Evolutionary conservation across 345 rosid genomes (phyloP), one percentile per base, ranked within the genome.

Genomic region (Geranium rotundifolium): DNA sequence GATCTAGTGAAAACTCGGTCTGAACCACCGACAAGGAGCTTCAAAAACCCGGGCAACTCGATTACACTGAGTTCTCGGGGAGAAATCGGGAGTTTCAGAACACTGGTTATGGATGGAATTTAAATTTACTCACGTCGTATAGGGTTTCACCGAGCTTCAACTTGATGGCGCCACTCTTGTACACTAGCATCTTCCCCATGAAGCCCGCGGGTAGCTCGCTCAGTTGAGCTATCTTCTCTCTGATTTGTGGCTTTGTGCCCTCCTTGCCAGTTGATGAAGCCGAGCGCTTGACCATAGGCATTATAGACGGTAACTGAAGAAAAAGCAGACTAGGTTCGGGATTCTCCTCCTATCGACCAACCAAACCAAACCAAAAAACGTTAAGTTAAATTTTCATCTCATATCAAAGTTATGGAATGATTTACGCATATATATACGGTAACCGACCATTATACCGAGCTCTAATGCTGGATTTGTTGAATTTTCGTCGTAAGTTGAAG

Each of bases 161-260:
- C 84, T 86, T 85, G 65, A 87, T 80, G 15, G 85, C 84, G 20
- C 98, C 93, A 61, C 96, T 92, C 73, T 66, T 84, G 66, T 87
- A 84, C 69, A 87, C 89, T 74, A 82, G 75, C 79, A 89, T 73
- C 79, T 92, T 89, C 39, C 98, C 98, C 95, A 89, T 82, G 63
- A 66, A 76, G 61, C 96, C 96, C 65, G 67, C 82, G 27, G 95
- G 80, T 74, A 89, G 75, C 20, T 72, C 85, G 52, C 74, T 75
- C 57, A 91, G 64, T 31, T 70, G 65, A 56, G 70, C 50, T 14
- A 46, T 54, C 70, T 72, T 67, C 74, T 66, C 70, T 17, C 3
- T 13, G 63, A 61, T 29, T 57, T 34, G 60, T 34, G 62, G 65
- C 61, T n/a, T 78, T 10, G 80, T 66, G 65, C 76, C 70, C 73